Base-by-base conservation (phyloP, 441 rosid genomes). In the Syzygium syzygioides region DNA sequence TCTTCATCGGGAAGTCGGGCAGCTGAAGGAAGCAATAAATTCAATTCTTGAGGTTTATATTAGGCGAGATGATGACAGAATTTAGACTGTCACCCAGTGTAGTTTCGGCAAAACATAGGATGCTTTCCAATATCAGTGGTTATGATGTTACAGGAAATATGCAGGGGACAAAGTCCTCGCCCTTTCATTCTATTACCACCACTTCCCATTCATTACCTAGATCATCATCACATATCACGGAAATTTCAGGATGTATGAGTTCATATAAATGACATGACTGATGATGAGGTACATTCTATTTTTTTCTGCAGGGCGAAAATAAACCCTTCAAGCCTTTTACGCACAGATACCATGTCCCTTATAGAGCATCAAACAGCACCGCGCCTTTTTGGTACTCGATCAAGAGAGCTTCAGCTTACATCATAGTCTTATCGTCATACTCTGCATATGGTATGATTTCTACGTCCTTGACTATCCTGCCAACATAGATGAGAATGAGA, bases 321-420 rank as follows among this genome's bases (percentile, higher is more conserved):
- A 3, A 68, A 55, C 88, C 88, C 19, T 87, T 87, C 62, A 87
- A 87, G 85, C 85, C 84, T 7, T 87, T 48, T n/a, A 32, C 20
- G 60, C 14, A 87, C 37, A 54, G 66, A 79, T 87, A 53, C 64
- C 85, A 32, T 23, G 52, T 79, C 25, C 88, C 88, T 32, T 87
- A 87, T 45, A 71, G 28, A 56, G 86, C 88, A 34, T 87, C 85
- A 32, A 25, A 87, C 62, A 87, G 88, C 88, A 71, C 62, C 9
- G 48, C 34, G 20, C 88, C 88, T 18, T 79, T 87, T 53, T 87
- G 88, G 88, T 87, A 87, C 53, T 71, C 88, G 1, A 34, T 87
- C 85, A 87, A 96, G 96, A 94, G 98, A 92, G 99, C 95, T 87
- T 90, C 98, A 0, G 97, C 98, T 23, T 90, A 96, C 32, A 17